Base-by-base conservation (phyloP, 2,329 filamentous ascomycete genomes). In the Arthroderma sp. region DNA sequence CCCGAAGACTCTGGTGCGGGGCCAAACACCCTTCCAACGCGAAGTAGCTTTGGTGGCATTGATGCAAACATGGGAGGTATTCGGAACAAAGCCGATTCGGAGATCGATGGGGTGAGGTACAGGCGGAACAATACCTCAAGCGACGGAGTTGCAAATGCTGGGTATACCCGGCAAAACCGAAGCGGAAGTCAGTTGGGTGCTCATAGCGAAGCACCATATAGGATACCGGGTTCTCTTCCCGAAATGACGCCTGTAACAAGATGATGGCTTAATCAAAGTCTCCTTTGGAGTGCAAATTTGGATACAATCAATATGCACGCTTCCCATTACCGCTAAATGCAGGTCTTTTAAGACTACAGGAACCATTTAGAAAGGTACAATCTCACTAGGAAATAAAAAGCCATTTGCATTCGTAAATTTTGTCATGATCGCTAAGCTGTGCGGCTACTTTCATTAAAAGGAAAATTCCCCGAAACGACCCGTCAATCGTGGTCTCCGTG, bases 211-310 rank as follows among this genome's bases (percentile, higher is more conserved):
- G 62, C 65, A 31, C 54, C 57, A 31, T 63, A 64, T 43, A 51
- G 59, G 4, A 66, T 68, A 54, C 65, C 65, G 30, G 65, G 65
- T 4, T 56, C 60, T 31, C 51, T 68, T 53, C 64, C 63, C 30
- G 56, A 53, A 28, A 44, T 43, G 9, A 43, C 54, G 29, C 47
- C 51, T n/a, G 50, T 52, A 33, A 51, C 48, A 36, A 62, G 50
- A 57, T 22, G 15, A 22, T 22, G 15, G 15, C 15, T 22, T 3
- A 22, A 22, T 22, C 15, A 22, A 22, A 3, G 15, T 22, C 15
- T 31, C 27, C 11, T 15, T 41, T 42, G 29, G 7, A 32, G 11
- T 39, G 30, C 29, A 33, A 22, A 11, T 22, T 22, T 22, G 15
- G 15, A 22, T 22, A 22, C 15, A 22, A 22, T 22, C 15, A 22